Evolutionary conservation across 257 asterid species (phyloP), one percentile per base, ranked within the genome.

Genomic region (Agastache rugosa): DNA sequence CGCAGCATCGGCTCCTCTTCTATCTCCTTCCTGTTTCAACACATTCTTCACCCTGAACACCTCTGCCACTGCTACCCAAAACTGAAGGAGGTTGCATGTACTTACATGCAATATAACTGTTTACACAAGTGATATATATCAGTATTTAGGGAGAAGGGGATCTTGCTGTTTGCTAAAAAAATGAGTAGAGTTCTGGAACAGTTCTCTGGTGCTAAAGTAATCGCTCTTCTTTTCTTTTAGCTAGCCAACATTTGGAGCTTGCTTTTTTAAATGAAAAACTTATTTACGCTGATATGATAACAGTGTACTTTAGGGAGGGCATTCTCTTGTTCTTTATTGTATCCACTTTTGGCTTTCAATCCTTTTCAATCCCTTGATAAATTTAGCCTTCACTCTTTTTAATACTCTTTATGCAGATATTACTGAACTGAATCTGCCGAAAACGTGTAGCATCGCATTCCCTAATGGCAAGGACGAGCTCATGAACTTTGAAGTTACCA

Each of bases 401-500:
- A 4, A 31, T 42, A 47, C 60, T 66, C 41, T 58, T 79, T 11
- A 39, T 84, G 83, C 73, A 92, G 97, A 92, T 86, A 94, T 92
- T 70, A 92, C 89, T 68, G 99, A 94, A 73, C 86, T 94, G 68
- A 94, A 90, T 80, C 89, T 94, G 67, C 99, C 97, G 1, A 83
- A 86, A 69, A 85, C 97, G 63, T 94, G 97, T 79, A 87, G 79
- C 79, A 90, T 94, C 16, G 60, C 93, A 54, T 94, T 94, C 80
- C 99, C 97, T 67, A 90, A 86, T 81, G 99, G 97, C 67, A 92
- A 86, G 82, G 97, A 94, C 29, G 97, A 94, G 53, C 97, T 94
- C 45, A 94, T 94, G 99, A 94, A 86, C 84, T 92, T 92, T 79
- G 97, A 92, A 82, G 99, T 92, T 72, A 86, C 95, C 62, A 89